Evolutionary conservation across 2,329 filamentous ascomycete species (phyloP), one percentile per base, ranked within the genome.

Genomic region (Seiridium unicorne): DNA sequence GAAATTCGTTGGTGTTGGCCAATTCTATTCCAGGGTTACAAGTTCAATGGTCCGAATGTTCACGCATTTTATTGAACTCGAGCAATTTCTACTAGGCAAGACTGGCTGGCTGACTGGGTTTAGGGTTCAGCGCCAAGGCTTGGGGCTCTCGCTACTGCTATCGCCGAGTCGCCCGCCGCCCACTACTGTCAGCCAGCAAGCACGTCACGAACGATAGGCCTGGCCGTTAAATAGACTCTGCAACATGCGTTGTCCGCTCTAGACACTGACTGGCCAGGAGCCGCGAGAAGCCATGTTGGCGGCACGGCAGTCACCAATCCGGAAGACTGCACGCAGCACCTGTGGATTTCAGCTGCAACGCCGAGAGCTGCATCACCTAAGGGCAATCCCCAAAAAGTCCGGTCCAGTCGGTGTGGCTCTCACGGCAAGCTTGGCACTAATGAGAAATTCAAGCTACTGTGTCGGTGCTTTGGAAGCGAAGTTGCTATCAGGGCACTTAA

Each of bases 341-440:
- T 26, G 18, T 26, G 18, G 18, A 26, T 26, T 26, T 26, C 40
- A 55, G 13, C 13, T 47, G 47, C 57, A 59, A 53, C 44, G 59
- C 68, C 68, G 67, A 69, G 46, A 42, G 46, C 55, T 66, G 68
- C 68, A 70, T 65, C 35, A 38, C 48, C 47, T 57, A 31, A 32
- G 47, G 48, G 44, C 48, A 57, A 57, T 59, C 36, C 57, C 54
- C 44, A 61, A 58, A 60, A 55, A 53, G 59, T 58, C 60, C 58
- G 44, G 55, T 58, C 60, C 49, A 53, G 32, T 53, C 49, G 49
- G 49, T 35, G 35, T 53, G 34, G 49, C 49, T 32, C 18, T 53
- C 18, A 26, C 18, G 49, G 49, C 49, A 53, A 53, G 32, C 18
- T 53, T 53, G 34, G 35, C 51, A 42, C 55, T 46, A 51, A 55